These are phyloP conservation scores for Clavariopsis aquatica DNA, from an alignment of 495 filamentous ascomycete genomes.

Conservation along the genomic window DNA sequence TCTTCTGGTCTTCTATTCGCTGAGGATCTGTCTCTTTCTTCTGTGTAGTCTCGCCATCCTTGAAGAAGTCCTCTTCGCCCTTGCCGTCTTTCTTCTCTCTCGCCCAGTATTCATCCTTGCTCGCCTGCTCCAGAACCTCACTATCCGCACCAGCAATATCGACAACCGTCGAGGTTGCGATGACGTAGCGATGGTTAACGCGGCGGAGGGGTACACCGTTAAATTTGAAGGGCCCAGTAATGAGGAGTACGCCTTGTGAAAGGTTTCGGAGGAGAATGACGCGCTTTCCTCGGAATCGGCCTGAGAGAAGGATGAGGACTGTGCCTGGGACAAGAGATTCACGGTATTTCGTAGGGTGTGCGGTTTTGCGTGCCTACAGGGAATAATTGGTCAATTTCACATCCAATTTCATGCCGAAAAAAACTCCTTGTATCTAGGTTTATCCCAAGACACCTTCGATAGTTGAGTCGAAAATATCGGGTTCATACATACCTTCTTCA, in stretches of 20 bases:
- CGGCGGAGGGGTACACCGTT: conserved; percentile 98
- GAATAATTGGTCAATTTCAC: not conserved
- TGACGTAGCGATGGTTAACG: conserved; percentile 98
- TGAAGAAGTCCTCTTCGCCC: conserved; percentile 95
- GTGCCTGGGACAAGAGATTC: conserved; percentile 86
- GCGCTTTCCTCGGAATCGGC: conserved; percentile 99
- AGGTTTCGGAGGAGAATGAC: conserved; percentile 97
- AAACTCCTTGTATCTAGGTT: not conserved
- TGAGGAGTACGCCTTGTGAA: conserved; percentile 92
- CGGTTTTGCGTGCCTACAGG: conserved; percentile 85
- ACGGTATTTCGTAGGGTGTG: conserved; percentile 81
- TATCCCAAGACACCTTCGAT: not conserved
- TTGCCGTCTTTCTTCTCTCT: conserved; percentile 87
- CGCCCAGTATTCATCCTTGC: conserved; percentile 86
- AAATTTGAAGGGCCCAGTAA: conserved; percentile 99
- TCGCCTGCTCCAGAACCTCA: conserved; percentile 80
- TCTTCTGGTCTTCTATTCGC: conserved; percentile 95
- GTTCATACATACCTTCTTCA: conserved; percentile 92
- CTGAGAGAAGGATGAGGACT: conserved; percentile 96
- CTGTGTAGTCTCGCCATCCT: conserved; percentile 93
- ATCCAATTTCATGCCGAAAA: too few species aligned
- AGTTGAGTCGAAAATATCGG: not conserved
- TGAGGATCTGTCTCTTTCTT: conserved; percentile 90
- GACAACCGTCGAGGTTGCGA: conserved; percentile 89
- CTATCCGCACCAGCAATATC: conserved; percentile 80